phyloP scores from a whole-genome alignment of 805 yeast species.

The Nakazawaea populi region DNA sequence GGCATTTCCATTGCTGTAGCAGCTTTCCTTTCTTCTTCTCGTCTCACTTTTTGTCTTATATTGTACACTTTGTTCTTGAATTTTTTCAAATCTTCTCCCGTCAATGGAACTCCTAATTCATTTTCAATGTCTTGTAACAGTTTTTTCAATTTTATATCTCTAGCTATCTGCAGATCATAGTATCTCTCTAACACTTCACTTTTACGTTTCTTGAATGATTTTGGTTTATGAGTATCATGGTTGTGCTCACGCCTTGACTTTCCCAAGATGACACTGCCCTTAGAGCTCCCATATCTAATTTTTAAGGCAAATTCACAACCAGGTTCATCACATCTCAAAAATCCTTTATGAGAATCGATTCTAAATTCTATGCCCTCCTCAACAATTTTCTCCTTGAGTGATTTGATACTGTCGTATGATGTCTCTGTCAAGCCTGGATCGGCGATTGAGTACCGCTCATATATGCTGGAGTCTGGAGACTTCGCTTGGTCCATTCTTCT shows the following conservation, averaged over 20 bases:
- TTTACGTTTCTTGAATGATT: not conserved
- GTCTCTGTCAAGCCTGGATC: slow-evolving; percentile 7
- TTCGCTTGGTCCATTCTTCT: not conserved
- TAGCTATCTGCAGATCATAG: slow-evolving; percentile 3
- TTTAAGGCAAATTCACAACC: slow-evolving; percentile 5
- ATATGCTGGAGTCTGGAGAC: slow-evolving; percentile 1
- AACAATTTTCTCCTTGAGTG: not conserved
- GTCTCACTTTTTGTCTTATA: slow-evolving; percentile 9
- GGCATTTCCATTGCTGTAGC: not conserved
- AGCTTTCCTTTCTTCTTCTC: slow-evolving; percentile 3
- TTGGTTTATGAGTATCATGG: not conserved
- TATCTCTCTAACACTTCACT: slow-evolving; percentile 6
- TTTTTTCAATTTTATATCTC: slow-evolving; percentile 2
- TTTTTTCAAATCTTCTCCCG: slow-evolving; percentile 8
- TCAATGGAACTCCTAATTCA: slow-evolving; percentile 6
- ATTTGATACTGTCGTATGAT: slow-evolving; percentile 7
- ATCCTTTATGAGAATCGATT: slow-evolving; percentile 10
- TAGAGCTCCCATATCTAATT: slow-evolving; percentile 8
- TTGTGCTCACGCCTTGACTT: slow-evolving; percentile 3
- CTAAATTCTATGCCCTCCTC: slow-evolving; percentile 1
- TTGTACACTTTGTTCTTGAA: slow-evolving; percentile 10
- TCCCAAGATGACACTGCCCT: slow-evolving; percentile 9
- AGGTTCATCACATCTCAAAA: slow-evolving; percentile 9
- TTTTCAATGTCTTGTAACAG: slow-evolving; percentile 6
- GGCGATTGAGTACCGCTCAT: slow-evolving; percentile 1